Conservation (phyloP, 805 yeast species). For the Cyberlindnera lachancei region DNA sequence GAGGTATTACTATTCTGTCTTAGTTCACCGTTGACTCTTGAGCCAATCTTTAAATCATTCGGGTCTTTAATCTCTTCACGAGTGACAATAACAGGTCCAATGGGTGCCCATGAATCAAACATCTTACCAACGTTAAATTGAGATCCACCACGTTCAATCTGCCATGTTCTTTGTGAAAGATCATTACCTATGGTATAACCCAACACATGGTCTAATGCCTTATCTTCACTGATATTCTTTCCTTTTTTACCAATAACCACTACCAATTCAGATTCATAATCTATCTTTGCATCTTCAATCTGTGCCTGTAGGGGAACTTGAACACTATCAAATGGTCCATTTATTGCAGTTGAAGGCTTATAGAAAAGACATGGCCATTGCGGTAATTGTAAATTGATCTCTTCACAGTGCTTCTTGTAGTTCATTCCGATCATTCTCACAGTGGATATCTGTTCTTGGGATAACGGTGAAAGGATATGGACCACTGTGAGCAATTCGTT, state of each 20-base stretch:
- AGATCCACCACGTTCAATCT: conserved; percentile 42
- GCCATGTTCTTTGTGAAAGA: conserved; percentile 53
- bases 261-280: conserved; percentile 49
- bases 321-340: conserved; percentile 36
- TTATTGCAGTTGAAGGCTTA: conserved; percentile 40
- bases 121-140: conserved; percentile 47
- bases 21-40: conserved; percentile 39
- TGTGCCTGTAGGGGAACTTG: conserved; percentile 35
- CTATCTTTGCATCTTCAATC: conserved; percentile 27
- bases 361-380: conserved; percentile 42
- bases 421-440: conserved; percentile 46
- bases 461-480: conserved; percentile 34
- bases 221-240: conserved; percentile 31
- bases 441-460: conserved; percentile 28
- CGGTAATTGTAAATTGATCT: conserved; percentile 36
- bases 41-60: conserved; percentile 28
- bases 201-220: conserved; percentile 39
- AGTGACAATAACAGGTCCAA: conserved; percentile 47
- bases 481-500: conserved; percentile 26
- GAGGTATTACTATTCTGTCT: conserved; percentile 38
- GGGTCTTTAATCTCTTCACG: conserved; percentile 22
- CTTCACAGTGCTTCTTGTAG: conserved; percentile 35
- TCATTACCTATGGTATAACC: conserved; percentile 52
- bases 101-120: conserved; percentile 51
- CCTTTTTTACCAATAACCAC: conserved; percentile 46